These are phyloP conservation scores for Chalciporus sphaerocephalus DNA, from an alignment of 768 basidiomycete species.

Conservation along the genomic window DNA sequence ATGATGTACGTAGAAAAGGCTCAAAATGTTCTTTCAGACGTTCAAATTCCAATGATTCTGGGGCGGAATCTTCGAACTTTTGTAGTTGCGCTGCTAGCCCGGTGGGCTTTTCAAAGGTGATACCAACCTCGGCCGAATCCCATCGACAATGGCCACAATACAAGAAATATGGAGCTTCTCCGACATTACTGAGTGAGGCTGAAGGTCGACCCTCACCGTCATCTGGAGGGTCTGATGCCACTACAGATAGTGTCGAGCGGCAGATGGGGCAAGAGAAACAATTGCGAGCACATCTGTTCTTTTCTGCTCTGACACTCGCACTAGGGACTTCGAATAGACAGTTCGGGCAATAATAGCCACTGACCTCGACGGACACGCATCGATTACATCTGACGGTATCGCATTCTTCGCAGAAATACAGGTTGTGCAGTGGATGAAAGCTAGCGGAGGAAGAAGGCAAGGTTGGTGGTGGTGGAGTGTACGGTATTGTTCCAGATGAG, in stretches of 20 bases:
- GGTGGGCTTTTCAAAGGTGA: slow-evolving; percentile 94
- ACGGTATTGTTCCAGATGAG: slow-evolving; percentile 43
- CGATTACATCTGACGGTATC: slow-evolving; percentile 91
- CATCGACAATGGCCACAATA: slow-evolving; percentile 92
- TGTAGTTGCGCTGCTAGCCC: slow-evolving; percentile 96
- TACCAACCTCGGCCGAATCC: slow-evolving; percentile 89
- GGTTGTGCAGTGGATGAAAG: slow-evolving; percentile 77
- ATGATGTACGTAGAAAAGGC: slow-evolving; percentile 82
- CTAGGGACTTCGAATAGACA: slow-evolving; percentile 98
- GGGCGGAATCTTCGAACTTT: slow-evolving; percentile 80
- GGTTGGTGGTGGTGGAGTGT: slow-evolving; percentile 64
- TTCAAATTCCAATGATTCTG: slow-evolving; percentile 87
- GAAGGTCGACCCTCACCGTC: slow-evolving; percentile 51
- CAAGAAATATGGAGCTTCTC: slow-evolving; percentile 87
- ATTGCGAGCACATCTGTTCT: slow-evolving; percentile 97
- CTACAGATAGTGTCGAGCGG: slow-evolving; percentile 82
- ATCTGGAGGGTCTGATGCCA: slow-evolving; percentile 80
- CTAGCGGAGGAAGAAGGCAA: slow-evolving; percentile 72
- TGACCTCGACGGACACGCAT: slow-evolving; percentile 90
- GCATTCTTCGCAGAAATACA: slow-evolving; percentile 99
- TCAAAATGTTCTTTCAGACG: slow-evolving; percentile 96
- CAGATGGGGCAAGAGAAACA: slow-evolving; percentile 97
- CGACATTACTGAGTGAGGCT: slow-evolving; percentile 54
- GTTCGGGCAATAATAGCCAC: slow-evolving; percentile 96
- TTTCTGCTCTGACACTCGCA: slow-evolving; percentile 96